A percentile compares a stretch with the other conserved stretches of the same genome.
phyloP scores from a whole-genome alignment of 352 stramenopile species.

The Globisporangium iwayamae region DNA sequence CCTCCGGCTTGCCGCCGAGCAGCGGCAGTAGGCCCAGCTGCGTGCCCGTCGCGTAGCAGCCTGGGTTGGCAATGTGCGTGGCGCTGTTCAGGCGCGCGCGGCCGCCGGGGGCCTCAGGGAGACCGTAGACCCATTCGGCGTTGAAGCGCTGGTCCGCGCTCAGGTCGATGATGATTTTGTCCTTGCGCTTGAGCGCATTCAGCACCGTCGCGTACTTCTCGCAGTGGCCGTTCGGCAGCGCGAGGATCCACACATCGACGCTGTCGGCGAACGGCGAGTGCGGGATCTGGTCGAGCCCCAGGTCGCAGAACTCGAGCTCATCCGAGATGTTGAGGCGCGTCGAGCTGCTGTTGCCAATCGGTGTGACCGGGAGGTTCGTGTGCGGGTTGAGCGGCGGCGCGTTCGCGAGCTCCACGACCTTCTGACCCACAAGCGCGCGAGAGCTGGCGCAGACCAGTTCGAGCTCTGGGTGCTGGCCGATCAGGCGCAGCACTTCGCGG shows the following conservation, averaged over 20 bases:
- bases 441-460: constrained; percentile 85
- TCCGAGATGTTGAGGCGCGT: constrained; percentile 56
- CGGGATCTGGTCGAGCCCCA: constrained; percentile 74
- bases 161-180: constrained; percentile 85
- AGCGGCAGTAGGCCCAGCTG: constrained; percentile 81
- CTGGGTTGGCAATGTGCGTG: constrained; percentile 86
- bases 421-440: constrained; percentile 69
- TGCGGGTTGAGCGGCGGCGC: constrained; percentile 80
- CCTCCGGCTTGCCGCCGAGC: constrained; percentile 56
- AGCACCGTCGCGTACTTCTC: constrained; percentile 74
- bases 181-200: constrained; percentile 56
- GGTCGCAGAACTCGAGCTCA: constrained; percentile 77
- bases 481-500: constrained; percentile 80
- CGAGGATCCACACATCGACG: constrained; percentile 85
- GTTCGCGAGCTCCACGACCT: constrained; percentile 70
- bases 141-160: constrained; percentile 90
- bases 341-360: constrained; percentile 23
- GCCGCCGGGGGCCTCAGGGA: constrained; percentile 73
- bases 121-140: constrained; percentile 77
- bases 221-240: constrained; percentile 84
- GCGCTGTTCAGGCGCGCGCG: constrained; percentile 52
- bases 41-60: constrained; percentile 84
- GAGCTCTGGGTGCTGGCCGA: constrained; percentile 72
- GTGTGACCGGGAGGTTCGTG: constrained; percentile 68
- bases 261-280: constrained; percentile 66